phyloP scores from a whole-genome alignment of 1,284 basidiomycete genomes.

The Apiotrichum gamsii region DNA sequence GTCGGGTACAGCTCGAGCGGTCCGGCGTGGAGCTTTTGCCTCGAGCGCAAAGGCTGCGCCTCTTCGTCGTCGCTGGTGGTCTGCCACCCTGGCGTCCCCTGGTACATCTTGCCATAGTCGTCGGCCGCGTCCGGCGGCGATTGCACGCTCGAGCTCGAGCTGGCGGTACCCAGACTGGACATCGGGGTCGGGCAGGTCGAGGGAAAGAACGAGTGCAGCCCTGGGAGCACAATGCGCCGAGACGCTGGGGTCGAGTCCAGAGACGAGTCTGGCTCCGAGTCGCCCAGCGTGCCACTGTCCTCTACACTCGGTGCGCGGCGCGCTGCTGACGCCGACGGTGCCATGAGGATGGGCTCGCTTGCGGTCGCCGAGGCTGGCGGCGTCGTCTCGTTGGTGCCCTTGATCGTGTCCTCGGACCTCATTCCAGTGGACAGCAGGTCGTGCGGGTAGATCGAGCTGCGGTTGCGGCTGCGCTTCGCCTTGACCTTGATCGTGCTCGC shows the following conservation, averaged over 20 bases:
- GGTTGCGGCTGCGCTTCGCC: conserved; percentile 7
- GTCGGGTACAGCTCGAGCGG: background rate
- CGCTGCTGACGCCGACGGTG: no score
- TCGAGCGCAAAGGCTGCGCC: conserved; percentile 24
- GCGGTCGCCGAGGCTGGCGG: no score
- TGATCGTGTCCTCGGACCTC: no score
- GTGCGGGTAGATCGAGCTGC: background rate
- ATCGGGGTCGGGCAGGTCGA: background rate
- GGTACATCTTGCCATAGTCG: conserved; percentile 16
- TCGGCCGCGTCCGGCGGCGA: background rate
- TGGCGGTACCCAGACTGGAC: conserved; percentile 1
- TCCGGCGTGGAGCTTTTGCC: conserved; percentile 12
- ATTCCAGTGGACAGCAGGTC: background rate
- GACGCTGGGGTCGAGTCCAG: background rate
- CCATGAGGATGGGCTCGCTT: no score
- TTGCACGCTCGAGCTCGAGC: background rate
- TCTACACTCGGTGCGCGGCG: no score
- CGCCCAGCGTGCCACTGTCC: background rate
- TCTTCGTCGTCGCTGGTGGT: conserved; percentile 40
- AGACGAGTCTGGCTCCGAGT: background rate
- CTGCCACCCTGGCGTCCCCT: conserved; percentile 31
- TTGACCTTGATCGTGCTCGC: background rate
- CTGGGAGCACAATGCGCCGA: background rate
- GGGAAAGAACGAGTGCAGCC: conserved; percentile 5
- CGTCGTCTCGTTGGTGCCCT: no score